Evolutionary conservation across 345 rosid genomes (phyloP).

Genomic region (Streptanthus diversifolius): DNA sequence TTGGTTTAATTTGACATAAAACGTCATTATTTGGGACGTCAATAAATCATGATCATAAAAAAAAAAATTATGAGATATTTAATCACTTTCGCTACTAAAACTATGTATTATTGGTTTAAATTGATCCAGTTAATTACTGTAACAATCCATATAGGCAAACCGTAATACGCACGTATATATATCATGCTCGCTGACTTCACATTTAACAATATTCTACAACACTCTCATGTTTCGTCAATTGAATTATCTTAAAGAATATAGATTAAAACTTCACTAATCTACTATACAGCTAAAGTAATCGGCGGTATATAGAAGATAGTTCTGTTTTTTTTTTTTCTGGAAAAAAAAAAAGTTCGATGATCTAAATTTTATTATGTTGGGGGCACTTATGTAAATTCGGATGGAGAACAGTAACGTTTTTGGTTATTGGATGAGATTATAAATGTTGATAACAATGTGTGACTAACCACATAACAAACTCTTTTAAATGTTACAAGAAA

Average conservation of each 20-base stretch:
- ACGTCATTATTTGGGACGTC: neutral
- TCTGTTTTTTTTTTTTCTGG: neutral
- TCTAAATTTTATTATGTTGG: neutral
- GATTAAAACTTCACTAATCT: neutral
- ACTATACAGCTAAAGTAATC: neutral
- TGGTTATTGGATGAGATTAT: slow-evolving; percentile 12
- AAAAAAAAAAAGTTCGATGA: neutral
- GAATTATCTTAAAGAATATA: neutral
- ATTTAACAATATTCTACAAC: neutral
- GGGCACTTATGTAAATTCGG: slow-evolving; percentile 9
- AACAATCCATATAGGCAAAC: neutral
- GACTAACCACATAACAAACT: slow-evolving; percentile 22
- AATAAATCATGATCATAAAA: neutral
- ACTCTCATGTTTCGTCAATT: neutral
- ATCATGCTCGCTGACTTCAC: too few relatives aligned
- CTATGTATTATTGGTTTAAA: neutral
- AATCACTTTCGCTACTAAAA: neutral
- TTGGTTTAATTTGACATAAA: neutral
- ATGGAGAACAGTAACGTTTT: slow-evolving; percentile 1
- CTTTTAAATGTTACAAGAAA: slow-evolving; percentile 28
- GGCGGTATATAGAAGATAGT: neutral
- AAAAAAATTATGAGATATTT: neutral
- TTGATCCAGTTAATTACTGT: neutral
- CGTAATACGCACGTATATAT: neutral
- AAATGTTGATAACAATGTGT: slow-evolving; percentile 24